Evolutionary conservation across 1,139 yeast species (phyloP).

Genomic region (Debaryomyces sp.): DNA sequence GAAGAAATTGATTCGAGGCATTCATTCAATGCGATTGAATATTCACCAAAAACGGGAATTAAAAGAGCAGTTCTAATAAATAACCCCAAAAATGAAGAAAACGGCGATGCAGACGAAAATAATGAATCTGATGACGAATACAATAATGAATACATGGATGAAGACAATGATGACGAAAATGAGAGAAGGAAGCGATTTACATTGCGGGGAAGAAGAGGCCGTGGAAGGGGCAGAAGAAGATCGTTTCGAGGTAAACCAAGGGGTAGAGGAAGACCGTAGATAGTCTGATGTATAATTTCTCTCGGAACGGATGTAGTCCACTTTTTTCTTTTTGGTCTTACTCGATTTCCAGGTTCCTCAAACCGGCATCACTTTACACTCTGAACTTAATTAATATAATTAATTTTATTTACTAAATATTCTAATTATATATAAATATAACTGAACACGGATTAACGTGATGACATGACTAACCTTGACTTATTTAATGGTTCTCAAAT

Average conservation of each 20-base stretch:
- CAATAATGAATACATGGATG: constrained; percentile 11
- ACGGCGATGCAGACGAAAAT: background rate
- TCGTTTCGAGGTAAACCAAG: constrained; percentile 14
- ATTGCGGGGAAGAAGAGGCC: constrained; percentile 12
- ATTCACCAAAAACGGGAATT: constrained; percentile 16
- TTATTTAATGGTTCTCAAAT: constrained; percentile 38
- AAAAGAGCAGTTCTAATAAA: constrained; percentile 10
- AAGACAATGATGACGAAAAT: constrained; percentile 12
- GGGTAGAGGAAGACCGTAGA: constrained; percentile 14
- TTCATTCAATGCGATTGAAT: constrained; percentile 14
- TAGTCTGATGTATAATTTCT: background rate
- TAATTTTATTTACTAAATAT: constrained; percentile 6
- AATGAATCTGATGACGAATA: constrained; percentile 10
- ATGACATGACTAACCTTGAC: constrained; percentile 2
- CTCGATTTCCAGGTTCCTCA: background rate
- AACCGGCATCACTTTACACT: background rate
- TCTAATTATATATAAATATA: constrained; percentile 4
- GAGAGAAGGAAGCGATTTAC: constrained; percentile 2
- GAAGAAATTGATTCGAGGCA: constrained; percentile 1
- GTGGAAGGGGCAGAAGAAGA: constrained; percentile 14
- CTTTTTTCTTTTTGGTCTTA: background rate
- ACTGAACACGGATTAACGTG: constrained; percentile 3
- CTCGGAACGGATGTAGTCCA: background rate
- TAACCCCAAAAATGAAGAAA: background rate
- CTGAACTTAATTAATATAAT: background rate